phyloP scores from a whole-genome alignment of 257 asterid genomes.

The Lycium barbarum region DNA sequence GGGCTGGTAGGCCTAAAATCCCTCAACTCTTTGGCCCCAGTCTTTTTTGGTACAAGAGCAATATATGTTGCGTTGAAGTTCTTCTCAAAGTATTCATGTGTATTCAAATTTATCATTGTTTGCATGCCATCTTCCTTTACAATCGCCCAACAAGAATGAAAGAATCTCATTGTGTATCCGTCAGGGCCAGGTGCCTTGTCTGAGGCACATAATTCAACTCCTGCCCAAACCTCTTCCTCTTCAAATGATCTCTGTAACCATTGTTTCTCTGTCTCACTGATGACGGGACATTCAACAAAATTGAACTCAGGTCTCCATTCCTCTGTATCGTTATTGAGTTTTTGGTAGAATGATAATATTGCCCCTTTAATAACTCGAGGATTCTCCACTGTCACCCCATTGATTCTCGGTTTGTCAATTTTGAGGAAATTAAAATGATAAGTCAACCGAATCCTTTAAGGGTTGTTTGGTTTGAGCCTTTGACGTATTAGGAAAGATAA shows the following conservation, averaged over 20 bases:
- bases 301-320: neutral
- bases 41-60: too few relatives aligned
- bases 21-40: too few relatives aligned
- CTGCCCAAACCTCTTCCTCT: neutral
- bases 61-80: too few relatives aligned
- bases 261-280: constrained; percentile 17
- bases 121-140: too few relatives aligned
- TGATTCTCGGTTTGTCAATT: neutral
- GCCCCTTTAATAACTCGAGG: neutral
- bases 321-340: neutral
- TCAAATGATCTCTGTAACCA: neutral
- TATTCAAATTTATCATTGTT: too few relatives aligned
- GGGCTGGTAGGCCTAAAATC: too few relatives aligned
- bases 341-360: neutral
- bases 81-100: too few relatives aligned
- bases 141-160: too few relatives aligned
- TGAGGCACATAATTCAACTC: neutral
- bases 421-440: neutral
- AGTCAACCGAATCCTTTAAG: neutral
- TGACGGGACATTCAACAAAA: neutral
- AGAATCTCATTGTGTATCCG: too few relatives aligned
- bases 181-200: neutral
- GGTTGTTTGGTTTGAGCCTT: neutral
- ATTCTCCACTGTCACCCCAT: neutral
- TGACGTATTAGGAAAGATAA: neutral